Conservation (phyloP, 768 basidiomycete species). For the Thelephora ganbajun region DNA sequence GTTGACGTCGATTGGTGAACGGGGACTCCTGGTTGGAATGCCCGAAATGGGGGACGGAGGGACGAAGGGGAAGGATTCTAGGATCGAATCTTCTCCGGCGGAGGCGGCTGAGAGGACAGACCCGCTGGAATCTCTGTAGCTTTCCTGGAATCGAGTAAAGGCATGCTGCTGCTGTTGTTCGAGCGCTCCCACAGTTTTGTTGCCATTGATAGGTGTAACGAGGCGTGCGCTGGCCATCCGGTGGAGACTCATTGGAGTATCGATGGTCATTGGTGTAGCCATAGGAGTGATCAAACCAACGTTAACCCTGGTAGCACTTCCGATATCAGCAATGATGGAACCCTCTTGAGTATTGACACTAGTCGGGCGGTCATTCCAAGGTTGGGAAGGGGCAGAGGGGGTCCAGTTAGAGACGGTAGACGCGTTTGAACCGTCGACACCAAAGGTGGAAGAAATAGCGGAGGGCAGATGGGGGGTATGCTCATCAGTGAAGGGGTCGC, state of each 20-base stretch:
- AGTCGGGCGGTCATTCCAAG: slow-evolving; percentile 32
- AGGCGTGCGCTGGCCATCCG: slow-evolving; percentile 53
- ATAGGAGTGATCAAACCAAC: slow-evolving; percentile 27
- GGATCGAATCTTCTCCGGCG: slow-evolving; percentile 68
- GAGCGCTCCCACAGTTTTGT: slow-evolving; percentile 19
- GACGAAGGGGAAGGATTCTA: slow-evolving; percentile 81
- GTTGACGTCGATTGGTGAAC: slow-evolving; percentile 40
- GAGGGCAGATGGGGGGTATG: slow-evolving; percentile 27
- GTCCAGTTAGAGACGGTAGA: slow-evolving; percentile 12
- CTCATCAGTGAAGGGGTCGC: slow-evolving; percentile 55
- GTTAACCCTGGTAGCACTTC: slow-evolving; percentile 55
- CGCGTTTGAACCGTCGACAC: neutral
- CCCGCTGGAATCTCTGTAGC: slow-evolving; percentile 44
- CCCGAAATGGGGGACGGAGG: slow-evolving; percentile 85
- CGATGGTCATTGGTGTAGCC: slow-evolving; percentile 8
- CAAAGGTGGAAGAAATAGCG: slow-evolving; percentile 9
- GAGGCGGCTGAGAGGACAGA: slow-evolving; percentile 57
- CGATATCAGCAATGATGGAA: slow-evolving; percentile 40
- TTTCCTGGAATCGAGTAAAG: slow-evolving; percentile 43
- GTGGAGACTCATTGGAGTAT: slow-evolving; percentile 29
- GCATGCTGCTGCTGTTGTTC: slow-evolving; percentile 60
- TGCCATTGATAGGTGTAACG: slow-evolving; percentile 25
- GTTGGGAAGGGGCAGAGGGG: slow-evolving; percentile 7
- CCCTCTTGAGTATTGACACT: slow-evolving; percentile 54
- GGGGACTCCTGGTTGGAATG: slow-evolving; percentile 58